Evolutionary conservation across 164 flowering plant species (phyloP).

Genomic region (Brasenia schreberi): DNA sequence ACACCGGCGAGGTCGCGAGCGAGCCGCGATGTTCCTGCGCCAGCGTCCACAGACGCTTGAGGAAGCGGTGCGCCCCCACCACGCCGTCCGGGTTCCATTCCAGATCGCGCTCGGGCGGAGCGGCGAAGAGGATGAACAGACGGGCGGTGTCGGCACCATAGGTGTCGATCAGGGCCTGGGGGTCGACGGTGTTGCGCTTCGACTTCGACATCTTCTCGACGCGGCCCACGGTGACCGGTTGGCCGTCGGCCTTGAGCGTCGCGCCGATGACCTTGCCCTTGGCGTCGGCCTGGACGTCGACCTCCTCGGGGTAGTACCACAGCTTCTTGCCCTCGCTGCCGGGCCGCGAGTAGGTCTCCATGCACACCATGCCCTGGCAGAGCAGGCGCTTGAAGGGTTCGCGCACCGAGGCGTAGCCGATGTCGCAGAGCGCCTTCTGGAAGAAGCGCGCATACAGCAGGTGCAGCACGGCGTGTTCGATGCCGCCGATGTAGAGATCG

Average conservation of each 20-base stretch:
- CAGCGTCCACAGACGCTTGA: neutral
- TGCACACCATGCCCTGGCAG: neutral
- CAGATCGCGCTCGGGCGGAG: neutral
- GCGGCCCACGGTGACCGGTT: neutral
- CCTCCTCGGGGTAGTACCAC: neutral
- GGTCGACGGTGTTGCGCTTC: neutral
- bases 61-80: neutral
- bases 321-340: neutral
- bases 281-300: neutral
- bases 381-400: neutral
- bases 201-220: constrained; percentile 1
- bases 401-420: neutral
- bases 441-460: neutral
- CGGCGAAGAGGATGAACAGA: neutral
- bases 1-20: neutral
- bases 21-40: neutral
- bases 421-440: neutral
- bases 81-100: neutral
- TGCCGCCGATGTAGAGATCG: constrained; percentile 1
- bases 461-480: neutral
- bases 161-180: neutral
- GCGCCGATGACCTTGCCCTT: neutral
- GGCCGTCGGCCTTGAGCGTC: constrained; percentile 1
- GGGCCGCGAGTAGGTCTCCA: neutral
- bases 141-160: constrained; percentile 1